Base-by-base conservation (phyloP, 2,329 filamentous ascomycete genomes). In the Arthrobotrys conoides region DNA sequence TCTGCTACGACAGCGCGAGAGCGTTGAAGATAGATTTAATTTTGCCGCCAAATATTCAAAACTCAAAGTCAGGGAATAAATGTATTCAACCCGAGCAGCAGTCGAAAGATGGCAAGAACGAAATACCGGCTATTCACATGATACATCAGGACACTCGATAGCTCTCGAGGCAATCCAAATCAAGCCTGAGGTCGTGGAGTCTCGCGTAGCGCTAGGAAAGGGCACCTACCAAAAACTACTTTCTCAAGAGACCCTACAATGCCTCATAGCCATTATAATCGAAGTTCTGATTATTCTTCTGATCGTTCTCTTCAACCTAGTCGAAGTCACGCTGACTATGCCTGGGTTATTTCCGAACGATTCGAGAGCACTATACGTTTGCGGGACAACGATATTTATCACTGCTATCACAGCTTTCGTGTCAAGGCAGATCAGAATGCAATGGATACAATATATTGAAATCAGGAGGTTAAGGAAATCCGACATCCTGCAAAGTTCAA, bases 61-160 rank as follows among this genome's bases (percentile, higher is more conserved):
- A 18, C n/a, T 36, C 41, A 57, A n/a, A 4, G 44, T 18, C 20
- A 38, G 38, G 22, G 51, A 48, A 61, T 78, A 64, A 33, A 78
- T 78, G 75, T 78, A 78, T 72, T 72, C 75, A 36, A 78, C 53
- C 44, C 49, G 75, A 65, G 63, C 75, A 22, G 68, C 75, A 14
- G 68, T 78, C 8, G 61, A 53, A 27, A n/a, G 75, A 78, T 78
- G 75, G 75, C 75, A 78, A 57, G 75, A 78, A 71, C 68, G 75
- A 64, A 72, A 71, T 51, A 70, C 68, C n/a, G 68, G 63, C 18
- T 68, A 49, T 20, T 69, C 66, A 51, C 33, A 72, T 55, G 68
- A 69, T 18, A 68, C 75, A 24, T 77, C 73, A 9, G 36, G 44
- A 5, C 61, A 59, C 48, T 72, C 75, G 36, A 78, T 78, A 68